These are phyloP conservation scores for Musa beccarii DNA, from an alignment of 176 grass and related monocot genomes.

Conservation along the genomic window DNA sequence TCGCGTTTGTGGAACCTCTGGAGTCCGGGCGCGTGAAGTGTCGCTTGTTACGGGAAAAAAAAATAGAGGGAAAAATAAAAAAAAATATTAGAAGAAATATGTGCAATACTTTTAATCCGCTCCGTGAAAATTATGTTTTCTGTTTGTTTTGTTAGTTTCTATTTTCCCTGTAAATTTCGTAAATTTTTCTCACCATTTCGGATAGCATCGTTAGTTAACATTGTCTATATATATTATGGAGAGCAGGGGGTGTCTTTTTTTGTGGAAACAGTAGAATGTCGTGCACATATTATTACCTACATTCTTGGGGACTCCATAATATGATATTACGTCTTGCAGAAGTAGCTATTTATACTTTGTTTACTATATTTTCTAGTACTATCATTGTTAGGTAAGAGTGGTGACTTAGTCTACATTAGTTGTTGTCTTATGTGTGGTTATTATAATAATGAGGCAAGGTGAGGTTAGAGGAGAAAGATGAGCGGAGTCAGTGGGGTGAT, in stretches of 20 bases:
- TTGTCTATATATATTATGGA: too few relatives aligned
- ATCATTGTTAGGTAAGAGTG: not conserved
- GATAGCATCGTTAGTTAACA: too few relatives aligned
- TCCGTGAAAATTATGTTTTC: not conserved
- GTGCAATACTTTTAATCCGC: not conserved
- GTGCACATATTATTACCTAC: not conserved
- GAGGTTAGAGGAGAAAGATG: too few relatives aligned
- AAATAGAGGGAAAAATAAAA: not conserved
- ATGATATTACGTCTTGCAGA: not conserved
- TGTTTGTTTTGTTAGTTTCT: not conserved
- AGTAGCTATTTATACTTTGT: not conserved
- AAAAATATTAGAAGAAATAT: not conserved
- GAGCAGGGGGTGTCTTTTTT: too few relatives aligned
- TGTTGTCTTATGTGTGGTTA: not conserved
- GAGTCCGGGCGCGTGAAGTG: conserved; percentile 16
- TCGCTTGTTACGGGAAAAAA: not conserved
- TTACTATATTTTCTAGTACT: not conserved
- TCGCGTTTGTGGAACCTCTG: conserved; percentile 29
- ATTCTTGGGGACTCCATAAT: too few relatives aligned
- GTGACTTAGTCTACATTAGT: not conserved
- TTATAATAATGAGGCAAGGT: too few relatives aligned
- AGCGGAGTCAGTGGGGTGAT: not conserved
- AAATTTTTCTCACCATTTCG: too few relatives aligned
- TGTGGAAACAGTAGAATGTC: not conserved
- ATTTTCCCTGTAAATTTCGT: too few relatives aligned